Evolutionary conservation across 345 rosid species (phyloP).

Genomic region (Citrus reticulata): DNA sequence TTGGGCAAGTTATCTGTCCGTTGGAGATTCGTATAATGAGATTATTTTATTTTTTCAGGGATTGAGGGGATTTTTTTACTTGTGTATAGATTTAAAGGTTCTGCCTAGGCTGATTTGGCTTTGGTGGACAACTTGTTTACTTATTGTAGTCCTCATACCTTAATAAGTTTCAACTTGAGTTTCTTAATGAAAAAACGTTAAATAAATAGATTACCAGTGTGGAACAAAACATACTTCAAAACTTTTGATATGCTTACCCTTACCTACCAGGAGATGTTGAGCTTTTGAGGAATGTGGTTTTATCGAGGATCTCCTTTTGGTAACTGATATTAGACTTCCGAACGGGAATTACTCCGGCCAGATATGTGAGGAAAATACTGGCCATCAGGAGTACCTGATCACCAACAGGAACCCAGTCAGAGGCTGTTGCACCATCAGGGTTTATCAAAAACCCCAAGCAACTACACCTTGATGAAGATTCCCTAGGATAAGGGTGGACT

Average conservation of each 20-base stretch:
- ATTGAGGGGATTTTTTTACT: not conserved
- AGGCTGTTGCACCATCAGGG: slow-evolving; percentile 41
- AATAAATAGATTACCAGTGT: not conserved
- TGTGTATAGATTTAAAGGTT: not conserved
- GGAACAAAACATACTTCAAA: slow-evolving; percentile 7
- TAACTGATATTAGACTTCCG: slow-evolving; percentile 32
- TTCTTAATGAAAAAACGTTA: not conserved
- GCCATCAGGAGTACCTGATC: slow-evolving; percentile 74
- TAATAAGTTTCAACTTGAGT: too few relatives aligned
- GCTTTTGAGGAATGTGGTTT: slow-evolving; percentile 28
- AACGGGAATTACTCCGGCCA: slow-evolving; percentile 80
- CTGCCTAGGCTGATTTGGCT: not conserved
- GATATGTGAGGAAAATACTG: slow-evolving; percentile 69
- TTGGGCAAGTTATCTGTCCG: not conserved
- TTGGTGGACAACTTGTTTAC: not conserved
- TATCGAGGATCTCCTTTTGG: slow-evolving; percentile 23
- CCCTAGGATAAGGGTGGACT: slow-evolving; percentile 16
- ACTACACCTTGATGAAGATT: slow-evolving; percentile 29
- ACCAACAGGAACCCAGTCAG: slow-evolving; percentile 53
- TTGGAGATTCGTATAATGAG: not conserved
- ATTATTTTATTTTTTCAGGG: not conserved
- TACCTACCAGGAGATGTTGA: slow-evolving; percentile 84
- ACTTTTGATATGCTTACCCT: slow-evolving; percentile 50
- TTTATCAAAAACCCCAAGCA: slow-evolving; percentile 53
- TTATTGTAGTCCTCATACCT: not conserved